Percentiles rank a stretch among this genome's conserved stretches.
These are phyloP conservation scores for Pezicula carpinea DNA, from an alignment of 2,329 filamentous ascomycete species.

Conservation along the genomic window DNA sequence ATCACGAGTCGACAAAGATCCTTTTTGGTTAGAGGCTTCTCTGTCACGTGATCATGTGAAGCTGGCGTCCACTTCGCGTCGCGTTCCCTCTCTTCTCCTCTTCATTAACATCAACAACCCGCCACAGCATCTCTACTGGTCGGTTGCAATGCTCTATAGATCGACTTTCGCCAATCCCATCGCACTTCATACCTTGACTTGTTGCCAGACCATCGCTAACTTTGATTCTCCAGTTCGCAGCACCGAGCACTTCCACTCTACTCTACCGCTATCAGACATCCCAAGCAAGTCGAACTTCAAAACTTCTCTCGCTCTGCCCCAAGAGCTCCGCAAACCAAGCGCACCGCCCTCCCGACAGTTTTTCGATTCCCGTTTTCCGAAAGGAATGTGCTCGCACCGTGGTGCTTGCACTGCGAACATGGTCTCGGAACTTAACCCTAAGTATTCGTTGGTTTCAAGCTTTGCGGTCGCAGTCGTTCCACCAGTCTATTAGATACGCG, in stretches of 20 bases:
- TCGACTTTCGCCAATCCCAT: constrained; percentile 1
- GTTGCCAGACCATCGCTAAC: constrained; percentile 10
- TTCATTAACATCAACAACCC: constrained; percentile 1
- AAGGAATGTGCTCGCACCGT: constrained; percentile 45
- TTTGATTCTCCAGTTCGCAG: constrained; percentile 18
- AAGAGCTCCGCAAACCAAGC: constrained; percentile 44
- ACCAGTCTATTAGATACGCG: constrained; percentile 58
- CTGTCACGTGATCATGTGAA: constrained; percentile 3
- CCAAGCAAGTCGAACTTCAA: constrained; percentile 19
- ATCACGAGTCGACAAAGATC: too few relatives aligned
- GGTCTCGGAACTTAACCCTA: constrained; percentile 97
- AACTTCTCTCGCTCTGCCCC: constrained; percentile 41
- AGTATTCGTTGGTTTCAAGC: constrained; percentile 68
- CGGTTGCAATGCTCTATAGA: constrained; percentile 17
- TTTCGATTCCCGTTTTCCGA: constrained; percentile 68
- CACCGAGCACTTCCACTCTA: constrained; percentile 16
- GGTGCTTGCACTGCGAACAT: constrained; percentile 30
- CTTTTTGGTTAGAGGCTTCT: too few relatives aligned
- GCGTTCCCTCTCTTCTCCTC: constrained; percentile 3
- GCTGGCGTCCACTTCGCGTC: constrained; percentile 4
- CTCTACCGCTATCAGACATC: constrained; percentile 17
- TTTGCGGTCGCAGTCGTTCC: constrained; percentile 69
- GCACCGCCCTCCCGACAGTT: constrained; percentile 76
- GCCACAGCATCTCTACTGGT: constrained; percentile 19
- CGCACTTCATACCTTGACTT: constrained; percentile 10